Percentiles rank a stretch among this genome's conserved stretches.
Evolutionary conservation across 805 yeast species (phyloP).

Genomic region (Dipodascus geniculatus): DNA sequence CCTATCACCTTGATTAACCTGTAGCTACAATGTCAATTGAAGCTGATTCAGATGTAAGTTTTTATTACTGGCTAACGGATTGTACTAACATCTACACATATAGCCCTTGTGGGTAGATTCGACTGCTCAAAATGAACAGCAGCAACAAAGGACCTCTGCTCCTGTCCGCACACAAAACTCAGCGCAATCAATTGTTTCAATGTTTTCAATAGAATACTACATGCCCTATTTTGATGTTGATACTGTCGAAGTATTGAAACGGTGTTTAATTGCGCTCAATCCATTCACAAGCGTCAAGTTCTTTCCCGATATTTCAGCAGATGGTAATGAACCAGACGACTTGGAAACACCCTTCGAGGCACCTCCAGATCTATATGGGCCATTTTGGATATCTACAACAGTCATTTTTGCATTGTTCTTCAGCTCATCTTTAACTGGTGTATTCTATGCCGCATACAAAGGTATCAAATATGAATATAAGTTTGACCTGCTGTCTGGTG

Average conservation of each 20-base stretch:
- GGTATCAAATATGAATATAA: constrained; percentile 42
- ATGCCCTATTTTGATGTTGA: constrained; percentile 59
- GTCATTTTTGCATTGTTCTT: constrained; percentile 65
- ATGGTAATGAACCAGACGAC: constrained; percentile 15
- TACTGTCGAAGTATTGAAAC: constrained; percentile 45
- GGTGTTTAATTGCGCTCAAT: constrained; percentile 45
- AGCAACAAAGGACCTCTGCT: constrained; percentile 5
- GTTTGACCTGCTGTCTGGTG: constrained; percentile 52
- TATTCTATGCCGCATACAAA: constrained; percentile 38
- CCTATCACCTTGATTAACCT: no score
- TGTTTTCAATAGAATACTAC: constrained; percentile 48
- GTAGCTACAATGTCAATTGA: constrained; percentile 7
- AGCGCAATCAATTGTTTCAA: constrained; percentile 6
- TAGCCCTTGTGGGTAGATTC: constrained; percentile 9
- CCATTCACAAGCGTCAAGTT: constrained; percentile 29
- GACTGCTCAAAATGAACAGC: constrained; percentile 10
- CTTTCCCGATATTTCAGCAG: constrained; percentile 5
- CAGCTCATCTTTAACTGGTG: constrained; percentile 55
- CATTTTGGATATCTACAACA: constrained; percentile 84
- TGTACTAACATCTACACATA: neutral
- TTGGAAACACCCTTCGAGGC: constrained; percentile 17
- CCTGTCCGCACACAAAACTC: constrained; percentile 5
- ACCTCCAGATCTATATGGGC: constrained; percentile 69
- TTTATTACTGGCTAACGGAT: neutral
- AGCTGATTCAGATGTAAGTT: constrained; percentile 4